Percentiles rank a stretch among this genome's conserved stretches.
Conservation (phyloP, 192 early-diverging fungal genomes). For the Backusella luteola region DNA sequence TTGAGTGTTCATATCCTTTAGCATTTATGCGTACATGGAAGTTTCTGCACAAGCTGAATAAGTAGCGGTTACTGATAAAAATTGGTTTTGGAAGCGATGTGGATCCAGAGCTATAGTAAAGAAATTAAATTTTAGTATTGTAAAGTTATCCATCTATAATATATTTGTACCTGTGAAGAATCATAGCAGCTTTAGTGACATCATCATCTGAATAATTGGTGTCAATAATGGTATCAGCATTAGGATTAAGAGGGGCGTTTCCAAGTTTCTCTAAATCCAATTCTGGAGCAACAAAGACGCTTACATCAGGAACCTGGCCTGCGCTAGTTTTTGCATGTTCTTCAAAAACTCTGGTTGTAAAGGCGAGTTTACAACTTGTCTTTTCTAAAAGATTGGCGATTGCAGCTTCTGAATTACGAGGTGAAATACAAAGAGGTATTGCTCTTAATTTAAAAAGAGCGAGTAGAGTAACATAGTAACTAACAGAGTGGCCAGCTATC, state of each 20-base stretch:
- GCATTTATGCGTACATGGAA: background rate
- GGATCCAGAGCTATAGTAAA: conserved; percentile 1
- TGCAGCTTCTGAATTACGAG: background rate
- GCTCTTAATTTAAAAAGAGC: background rate
- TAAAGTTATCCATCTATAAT: background rate
- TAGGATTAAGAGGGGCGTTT: background rate
- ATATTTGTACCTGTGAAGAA: conserved; percentile 6
- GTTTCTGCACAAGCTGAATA: background rate
- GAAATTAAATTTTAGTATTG: background rate
- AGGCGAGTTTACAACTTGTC: background rate
- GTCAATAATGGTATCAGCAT: background rate
- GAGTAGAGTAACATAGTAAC: background rate
- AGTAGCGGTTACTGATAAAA: background rate
- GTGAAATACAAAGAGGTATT: background rate
- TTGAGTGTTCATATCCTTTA: background rate
- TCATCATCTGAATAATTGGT: background rate
- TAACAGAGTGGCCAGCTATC: conserved; percentile 1
- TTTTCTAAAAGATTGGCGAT: background rate
- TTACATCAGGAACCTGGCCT: background rate
- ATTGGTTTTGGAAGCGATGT: conserved; percentile 3
- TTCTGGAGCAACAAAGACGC: background rate
- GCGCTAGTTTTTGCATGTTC: background rate
- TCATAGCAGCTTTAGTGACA: background rate
- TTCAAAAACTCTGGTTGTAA: background rate
- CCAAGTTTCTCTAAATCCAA: background rate